Evolutionary conservation across 306 rosid species (phyloP).

Genomic region (Cucumis melo): DNA sequence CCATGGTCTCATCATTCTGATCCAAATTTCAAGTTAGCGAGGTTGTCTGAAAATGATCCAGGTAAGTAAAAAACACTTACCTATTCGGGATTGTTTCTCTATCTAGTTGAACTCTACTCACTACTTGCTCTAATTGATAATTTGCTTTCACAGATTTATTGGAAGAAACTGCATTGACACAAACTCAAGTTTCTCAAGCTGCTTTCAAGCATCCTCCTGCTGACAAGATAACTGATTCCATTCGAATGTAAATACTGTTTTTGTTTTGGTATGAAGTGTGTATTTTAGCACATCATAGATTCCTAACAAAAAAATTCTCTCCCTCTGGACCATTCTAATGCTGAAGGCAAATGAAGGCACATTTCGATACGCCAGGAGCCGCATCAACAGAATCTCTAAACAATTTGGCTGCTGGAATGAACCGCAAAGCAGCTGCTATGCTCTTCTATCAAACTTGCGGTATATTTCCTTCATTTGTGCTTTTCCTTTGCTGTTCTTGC

Average conservation of each 20-base stretch:
- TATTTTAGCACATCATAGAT: neutral
- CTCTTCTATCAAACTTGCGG: constrained; percentile 80
- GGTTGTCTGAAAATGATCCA: constrained; percentile 40
- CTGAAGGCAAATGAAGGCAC: constrained; percentile 63
- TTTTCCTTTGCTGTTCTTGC: neutral
- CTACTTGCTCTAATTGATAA: neutral
- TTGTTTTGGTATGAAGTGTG: neutral
- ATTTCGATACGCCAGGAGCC: constrained; percentile 58
- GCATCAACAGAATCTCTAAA: constrained; percentile 53
- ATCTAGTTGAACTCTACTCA: neutral
- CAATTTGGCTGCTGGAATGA: constrained; percentile 52
- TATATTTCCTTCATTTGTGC: constrained; percentile 13
- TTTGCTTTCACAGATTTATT: constrained; percentile 45
- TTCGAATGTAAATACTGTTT: constrained; percentile 34
- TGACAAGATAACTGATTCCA: constrained; percentile 53
- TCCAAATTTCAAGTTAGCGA: constrained; percentile 32
- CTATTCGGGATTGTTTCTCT: neutral
- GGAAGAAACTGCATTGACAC: constrained; percentile 73
- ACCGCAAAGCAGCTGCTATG: constrained; percentile 45
- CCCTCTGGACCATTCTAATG: neutral
- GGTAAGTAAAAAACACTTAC: constrained; percentile 26
- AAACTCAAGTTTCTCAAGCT: constrained; percentile 32
- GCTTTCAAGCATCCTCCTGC: constrained; percentile 17
- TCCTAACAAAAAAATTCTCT: neutral
- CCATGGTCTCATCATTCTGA: constrained; percentile 14